Conservation (phyloP, 2,329 filamentous ascomycete species). For the Apiospora marii region DNA sequence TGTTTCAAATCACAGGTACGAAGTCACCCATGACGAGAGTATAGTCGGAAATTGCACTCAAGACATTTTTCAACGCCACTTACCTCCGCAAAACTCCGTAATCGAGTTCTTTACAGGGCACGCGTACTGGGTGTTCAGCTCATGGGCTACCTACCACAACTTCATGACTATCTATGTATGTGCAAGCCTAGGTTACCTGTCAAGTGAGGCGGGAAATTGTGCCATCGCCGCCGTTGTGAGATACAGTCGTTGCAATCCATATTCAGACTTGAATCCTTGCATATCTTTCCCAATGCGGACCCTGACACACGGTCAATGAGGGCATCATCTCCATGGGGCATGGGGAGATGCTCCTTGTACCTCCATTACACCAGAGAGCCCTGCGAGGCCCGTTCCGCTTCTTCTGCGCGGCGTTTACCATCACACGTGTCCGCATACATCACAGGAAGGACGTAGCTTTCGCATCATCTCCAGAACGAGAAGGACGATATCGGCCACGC, state of each 20-base stretch:
- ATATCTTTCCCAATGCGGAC: neutral
- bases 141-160: neutral
- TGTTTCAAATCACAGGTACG: neutral
- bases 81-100: neutral
- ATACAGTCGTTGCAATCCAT: neutral
- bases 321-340: neutral
- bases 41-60: constrained; percentile 5
- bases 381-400: neutral
- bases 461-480: neutral
- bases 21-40: neutral
- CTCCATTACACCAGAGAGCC: neutral
- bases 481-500: neutral
- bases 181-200: neutral
- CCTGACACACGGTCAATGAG: neutral
- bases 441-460: neutral
- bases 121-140: neutral
- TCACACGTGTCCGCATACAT: neutral
- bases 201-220: constrained; percentile 7
- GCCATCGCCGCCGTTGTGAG: neutral
- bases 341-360: neutral
- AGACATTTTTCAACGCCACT: neutral
- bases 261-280: neutral
- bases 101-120: neutral
- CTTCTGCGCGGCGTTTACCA: neutral
- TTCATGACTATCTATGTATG: neutral